Evolutionary conservation across 2,329 filamentous ascomycete genomes (phyloP), one percentile per base, ranked within the genome.

Genomic region (Didymella lethalis): DNA sequence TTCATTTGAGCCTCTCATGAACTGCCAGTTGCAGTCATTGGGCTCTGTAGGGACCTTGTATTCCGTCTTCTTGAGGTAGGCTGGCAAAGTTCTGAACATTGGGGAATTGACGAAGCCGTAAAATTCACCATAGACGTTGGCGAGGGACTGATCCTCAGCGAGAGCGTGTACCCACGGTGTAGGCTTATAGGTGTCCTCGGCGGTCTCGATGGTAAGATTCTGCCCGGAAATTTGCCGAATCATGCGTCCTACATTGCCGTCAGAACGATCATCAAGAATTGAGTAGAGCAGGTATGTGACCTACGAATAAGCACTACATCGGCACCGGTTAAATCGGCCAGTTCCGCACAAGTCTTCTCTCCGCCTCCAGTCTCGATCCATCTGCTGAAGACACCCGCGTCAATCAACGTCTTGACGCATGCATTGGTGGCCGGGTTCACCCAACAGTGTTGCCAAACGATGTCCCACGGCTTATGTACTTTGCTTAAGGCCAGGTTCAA

Each of bases 351-450:
- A 40, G 55, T 54, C 55, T 58, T 58, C 49, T 54, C 49, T 48
- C 29, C 49, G 40, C 55, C 55, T 58, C 55, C 49, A 32, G 45
- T 58, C 32, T 58, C 49, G 31, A 58, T 58, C 55, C 49, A 58
- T 58, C 49, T 58, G 55, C 49, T 49, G 49, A 58, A 58, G 49
- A 58, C 55, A 49, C 55, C 55, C 45, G 38, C 55, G 38, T 58
- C 55, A 49, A 58, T 58, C 55, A 58, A 58, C 36, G 55, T 58
- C 49, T 58, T 58, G 44, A 58, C 49, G 49, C 55, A 58, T 58
- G 55, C 55, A 49, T 58, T 58, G 49, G 55, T 58, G 45, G 55
- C 55, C 44, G 44, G 55, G 31, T 58, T 58, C 29, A 58, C 55
- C 55, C 49, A 58, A 46, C 55, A 58, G 49, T 58, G 55, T 45